A percentile compares a stretch with the other conserved stretches of the same genome.
phyloP scores from a whole-genome alignment of 352 stramenopile species.

The Phytophthora nicotianae region DNA sequence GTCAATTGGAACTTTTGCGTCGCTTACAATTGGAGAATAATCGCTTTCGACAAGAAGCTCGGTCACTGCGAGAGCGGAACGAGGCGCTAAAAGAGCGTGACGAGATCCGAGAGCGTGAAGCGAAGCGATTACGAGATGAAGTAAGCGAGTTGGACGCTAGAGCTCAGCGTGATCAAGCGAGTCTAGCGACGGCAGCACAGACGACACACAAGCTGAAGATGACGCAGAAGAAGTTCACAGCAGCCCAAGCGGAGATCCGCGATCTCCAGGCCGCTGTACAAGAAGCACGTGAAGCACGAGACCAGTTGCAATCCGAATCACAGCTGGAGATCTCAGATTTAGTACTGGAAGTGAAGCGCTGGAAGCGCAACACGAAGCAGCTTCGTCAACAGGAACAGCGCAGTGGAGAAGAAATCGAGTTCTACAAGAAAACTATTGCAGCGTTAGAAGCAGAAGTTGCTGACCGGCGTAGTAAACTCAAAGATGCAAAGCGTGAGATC shows the following conservation, averaged over 20 bases:
- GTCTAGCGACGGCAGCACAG: slow-evolving; percentile 39
- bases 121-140: slow-evolving; percentile 54
- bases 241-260: slow-evolving; percentile 39
- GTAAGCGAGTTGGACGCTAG: slow-evolving; percentile 33
- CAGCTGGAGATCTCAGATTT: slow-evolving; percentile 48
- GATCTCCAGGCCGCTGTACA: slow-evolving; percentile 47
- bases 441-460: slow-evolving; percentile 39
- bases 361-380: slow-evolving; percentile 57
- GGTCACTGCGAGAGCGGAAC: slow-evolving; percentile 51
- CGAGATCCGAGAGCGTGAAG: slow-evolving; percentile 49
- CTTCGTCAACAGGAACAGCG: slow-evolving; percentile 42
- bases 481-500: slow-evolving; percentile 41
- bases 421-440: slow-evolving; percentile 42
- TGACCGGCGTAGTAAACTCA: slow-evolving; percentile 40
- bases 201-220: slow-evolving; percentile 52
- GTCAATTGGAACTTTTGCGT: slow-evolving; percentile 71
- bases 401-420: slow-evolving; percentile 41
- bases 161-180: slow-evolving; percentile 46
- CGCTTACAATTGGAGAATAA: slow-evolving; percentile 78
- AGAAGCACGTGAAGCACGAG: slow-evolving; percentile 38
- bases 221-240: slow-evolving; percentile 45
- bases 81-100: slow-evolving; percentile 49
- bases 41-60: slow-evolving; percentile 61
- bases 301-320: slow-evolving; percentile 38
- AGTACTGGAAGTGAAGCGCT: slow-evolving; percentile 45